Percentiles rank a stretch among this genome's conserved stretches.
phyloP scores from a whole-genome alignment of 495 filamentous ascomycete species.

The Bacidia gigantensis region DNA sequence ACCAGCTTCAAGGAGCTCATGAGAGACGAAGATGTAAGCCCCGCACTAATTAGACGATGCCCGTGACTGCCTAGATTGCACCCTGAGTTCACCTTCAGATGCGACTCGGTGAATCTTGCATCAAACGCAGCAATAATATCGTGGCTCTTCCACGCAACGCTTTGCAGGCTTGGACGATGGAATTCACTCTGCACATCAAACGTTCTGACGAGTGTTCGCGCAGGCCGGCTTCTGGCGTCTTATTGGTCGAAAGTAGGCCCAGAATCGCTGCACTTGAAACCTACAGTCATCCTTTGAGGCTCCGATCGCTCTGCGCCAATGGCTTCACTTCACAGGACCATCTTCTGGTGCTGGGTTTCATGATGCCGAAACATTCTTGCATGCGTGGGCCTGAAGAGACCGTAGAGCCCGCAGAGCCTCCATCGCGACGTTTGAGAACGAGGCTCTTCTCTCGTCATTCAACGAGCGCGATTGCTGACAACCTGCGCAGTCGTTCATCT shows the following conservation, averaged over 20 bases:
- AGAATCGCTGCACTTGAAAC: neutral
- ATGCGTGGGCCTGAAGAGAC: neutral
- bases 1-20: neutral
- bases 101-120: too few species aligned
- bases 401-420: slow-evolving; percentile 1
- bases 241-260: neutral
- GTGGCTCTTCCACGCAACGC: neutral
- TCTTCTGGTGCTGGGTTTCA: neutral
- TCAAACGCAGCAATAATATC: too few species aligned
- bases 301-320: neutral
- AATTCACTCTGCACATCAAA: too few species aligned
- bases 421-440: neutral
- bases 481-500: neutral
- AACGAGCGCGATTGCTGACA: neutral
- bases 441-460: neutral
- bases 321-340: neutral
- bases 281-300: too few species aligned
- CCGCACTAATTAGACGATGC: too few species aligned
- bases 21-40: too few species aligned
- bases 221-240: neutral
- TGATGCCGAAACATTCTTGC: neutral
- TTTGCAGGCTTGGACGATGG: neutral
- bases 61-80: too few species aligned
- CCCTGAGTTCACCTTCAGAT: too few species aligned
- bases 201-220: neutral